Evolutionary conservation across 768 basidiomycete genomes (phyloP).

Genomic region (Clathrus columnatus): DNA sequence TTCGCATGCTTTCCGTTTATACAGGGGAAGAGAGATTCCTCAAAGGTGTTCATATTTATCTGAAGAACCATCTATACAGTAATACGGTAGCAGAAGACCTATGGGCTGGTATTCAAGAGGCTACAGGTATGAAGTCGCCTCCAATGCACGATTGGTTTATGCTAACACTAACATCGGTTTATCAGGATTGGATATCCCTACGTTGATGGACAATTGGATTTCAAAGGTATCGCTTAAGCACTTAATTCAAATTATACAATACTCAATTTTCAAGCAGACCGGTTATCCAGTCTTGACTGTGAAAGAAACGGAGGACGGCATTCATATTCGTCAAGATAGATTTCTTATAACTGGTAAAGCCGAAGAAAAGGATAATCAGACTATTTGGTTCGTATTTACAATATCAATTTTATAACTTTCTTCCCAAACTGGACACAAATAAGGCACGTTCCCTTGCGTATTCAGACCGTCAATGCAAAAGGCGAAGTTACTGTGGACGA

Average conservation of each 20-base stretch:
- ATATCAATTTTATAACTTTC: background rate
- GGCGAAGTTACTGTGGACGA: constrained; percentile 56
- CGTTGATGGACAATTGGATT: constrained; percentile 89
- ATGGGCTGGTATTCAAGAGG: constrained; percentile 75
- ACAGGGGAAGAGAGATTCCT: constrained; percentile 90
- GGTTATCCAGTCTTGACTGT: constrained; percentile 91
- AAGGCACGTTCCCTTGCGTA: constrained; percentile 75
- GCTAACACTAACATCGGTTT: background rate
- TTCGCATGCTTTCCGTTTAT: constrained; percentile 85
- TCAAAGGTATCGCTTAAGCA: constrained; percentile 43
- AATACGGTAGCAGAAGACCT: constrained; percentile 82
- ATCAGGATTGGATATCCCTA: constrained; percentile 55
- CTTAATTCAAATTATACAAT: too few species aligned
- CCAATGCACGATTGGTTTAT: background rate
- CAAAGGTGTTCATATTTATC: constrained; percentile 81
- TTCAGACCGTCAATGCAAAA: constrained; percentile 51
- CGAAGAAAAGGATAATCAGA: constrained; percentile 76
- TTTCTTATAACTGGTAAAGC: constrained; percentile 82
- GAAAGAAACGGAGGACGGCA: constrained; percentile 60
- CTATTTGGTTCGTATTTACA: constrained; percentile 53
- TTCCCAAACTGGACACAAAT: background rate
- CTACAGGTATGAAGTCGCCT: constrained; percentile 39
- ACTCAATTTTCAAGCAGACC: constrained; percentile 32
- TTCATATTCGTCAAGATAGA: constrained; percentile 83
- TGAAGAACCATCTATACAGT: constrained; percentile 78